These are phyloP conservation scores for Chaetomium sp. DNA, from an alignment of 2,329 filamentous ascomycete species.

Conservation along the genomic window DNA sequence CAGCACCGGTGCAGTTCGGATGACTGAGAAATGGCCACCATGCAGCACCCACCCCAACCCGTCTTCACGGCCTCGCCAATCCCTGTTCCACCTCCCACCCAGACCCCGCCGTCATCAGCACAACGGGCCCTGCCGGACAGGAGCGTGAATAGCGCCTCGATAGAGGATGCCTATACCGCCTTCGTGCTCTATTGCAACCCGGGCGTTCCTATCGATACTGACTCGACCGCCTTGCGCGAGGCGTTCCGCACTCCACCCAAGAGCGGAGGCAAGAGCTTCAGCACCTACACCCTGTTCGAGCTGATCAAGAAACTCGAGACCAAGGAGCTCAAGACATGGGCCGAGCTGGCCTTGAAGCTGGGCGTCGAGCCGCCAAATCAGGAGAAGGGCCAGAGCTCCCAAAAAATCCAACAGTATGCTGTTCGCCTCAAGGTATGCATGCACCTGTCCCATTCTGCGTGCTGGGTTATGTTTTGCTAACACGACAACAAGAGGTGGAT, in stretches of 20 bases:
- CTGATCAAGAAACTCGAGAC: slow-evolving; percentile 76
- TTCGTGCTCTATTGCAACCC: slow-evolving; percentile 95
- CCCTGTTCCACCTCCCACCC: slow-evolving; percentile 12
- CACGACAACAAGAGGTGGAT: slow-evolving; percentile 73
- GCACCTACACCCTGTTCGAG: slow-evolving; percentile 73
- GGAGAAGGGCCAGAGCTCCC: slow-evolving; percentile 82
- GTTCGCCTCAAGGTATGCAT: slow-evolving; percentile 77
- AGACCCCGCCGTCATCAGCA: slow-evolving; percentile 7
- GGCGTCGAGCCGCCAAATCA: slow-evolving; percentile 83
- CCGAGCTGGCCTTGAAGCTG: slow-evolving; percentile 80
- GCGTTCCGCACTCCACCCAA: slow-evolving; percentile 79
- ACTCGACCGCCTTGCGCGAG: slow-evolving; percentile 71
- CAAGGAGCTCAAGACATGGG: slow-evolving; percentile 92
- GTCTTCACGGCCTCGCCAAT: slow-evolving; percentile 25
- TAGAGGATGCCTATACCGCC: slow-evolving; percentile 79
- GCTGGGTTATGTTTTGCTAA: neutral
- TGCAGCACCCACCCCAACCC: slow-evolving; percentile 26
- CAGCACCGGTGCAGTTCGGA: slow-evolving; percentile 15
- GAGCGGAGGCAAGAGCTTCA: slow-evolving; percentile 85
- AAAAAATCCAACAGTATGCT: slow-evolving; percentile 94
- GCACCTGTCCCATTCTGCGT: too few relatives aligned
- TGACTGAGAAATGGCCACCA: slow-evolving; percentile 20
- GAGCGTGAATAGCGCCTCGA: slow-evolving; percentile 67
- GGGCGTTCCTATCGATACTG: slow-evolving; percentile 67
- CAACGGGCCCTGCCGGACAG: slow-evolving; percentile 60